A percentile compares a stretch with the other conserved stretches of the same genome.
phyloP scores from a whole-genome alignment of 306 rosid genomes.

The Cicer judaicum region DNA sequence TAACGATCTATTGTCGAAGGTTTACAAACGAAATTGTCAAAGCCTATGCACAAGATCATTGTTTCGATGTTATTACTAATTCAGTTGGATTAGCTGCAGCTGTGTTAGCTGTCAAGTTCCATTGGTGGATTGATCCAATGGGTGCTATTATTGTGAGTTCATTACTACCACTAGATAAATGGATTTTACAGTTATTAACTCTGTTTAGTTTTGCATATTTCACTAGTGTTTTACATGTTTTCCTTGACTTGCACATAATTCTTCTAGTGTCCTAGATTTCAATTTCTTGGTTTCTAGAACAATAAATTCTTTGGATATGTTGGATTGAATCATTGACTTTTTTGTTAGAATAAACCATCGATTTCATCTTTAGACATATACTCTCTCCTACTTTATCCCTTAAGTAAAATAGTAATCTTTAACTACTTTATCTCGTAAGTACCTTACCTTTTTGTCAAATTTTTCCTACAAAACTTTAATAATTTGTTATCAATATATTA shows the following conservation, averaged over 20 bases:
- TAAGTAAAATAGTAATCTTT: too few relatives aligned
- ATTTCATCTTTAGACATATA: too few relatives aligned
- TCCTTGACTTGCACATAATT: not conserved
- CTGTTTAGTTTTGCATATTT: constrained; percentile 3
- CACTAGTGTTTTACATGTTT: not conserved
- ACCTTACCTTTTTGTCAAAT: too few relatives aligned
- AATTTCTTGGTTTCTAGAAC: not conserved
- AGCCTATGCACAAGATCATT: constrained; percentile 82
- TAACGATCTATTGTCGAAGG: constrained; percentile 73
- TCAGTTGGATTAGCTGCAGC: constrained; percentile 84
- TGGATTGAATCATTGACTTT: not conserved
- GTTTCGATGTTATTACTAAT: constrained; percentile 83
- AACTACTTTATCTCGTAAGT: too few relatives aligned
- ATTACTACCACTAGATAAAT: constrained; percentile 16
- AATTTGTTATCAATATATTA: too few relatives aligned
- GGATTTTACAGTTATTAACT: not conserved
- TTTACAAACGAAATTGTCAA: constrained; percentile 74
- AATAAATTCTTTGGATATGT: not conserved
- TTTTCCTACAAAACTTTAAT: too few relatives aligned
- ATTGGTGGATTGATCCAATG: constrained; percentile 80
- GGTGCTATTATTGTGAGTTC: constrained; percentile 82
- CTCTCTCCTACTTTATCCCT: not conserved
- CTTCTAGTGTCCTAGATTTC: not conserved
- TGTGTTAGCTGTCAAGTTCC: constrained; percentile 60
- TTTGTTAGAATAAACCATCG: not conserved